Percentiles rank a stretch among this genome's conserved stretches.
Evolutionary conservation across 2,329 filamentous ascomycete species (phyloP).

Genomic region (Arthrobotrys megalospora): DNA sequence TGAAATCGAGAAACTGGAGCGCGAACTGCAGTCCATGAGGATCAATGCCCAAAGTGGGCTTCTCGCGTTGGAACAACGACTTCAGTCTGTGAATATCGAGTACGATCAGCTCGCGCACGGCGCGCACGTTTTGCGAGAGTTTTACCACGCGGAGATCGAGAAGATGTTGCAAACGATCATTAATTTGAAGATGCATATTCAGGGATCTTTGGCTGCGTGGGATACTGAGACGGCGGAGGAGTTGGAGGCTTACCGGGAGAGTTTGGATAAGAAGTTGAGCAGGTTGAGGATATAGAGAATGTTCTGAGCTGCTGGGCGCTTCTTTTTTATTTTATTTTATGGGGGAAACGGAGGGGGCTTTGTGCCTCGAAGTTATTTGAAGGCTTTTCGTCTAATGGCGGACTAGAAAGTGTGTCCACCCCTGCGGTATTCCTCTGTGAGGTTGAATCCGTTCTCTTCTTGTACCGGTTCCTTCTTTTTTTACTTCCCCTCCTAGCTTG

Average conservation of each 20-base stretch:
- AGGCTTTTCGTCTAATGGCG: too few species aligned
- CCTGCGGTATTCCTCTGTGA: constrained; percentile 1
- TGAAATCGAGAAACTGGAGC: constrained; percentile 99
- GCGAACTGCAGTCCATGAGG: constrained; percentile 94
- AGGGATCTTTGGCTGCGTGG: constrained; percentile 92
- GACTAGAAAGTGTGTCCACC: too few species aligned
- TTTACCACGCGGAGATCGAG: constrained; percentile 97
- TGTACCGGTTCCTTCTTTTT: constrained; percentile 7
- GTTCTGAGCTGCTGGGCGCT: not conserved
- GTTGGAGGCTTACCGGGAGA: constrained; percentile 80
- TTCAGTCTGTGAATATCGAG: constrained; percentile 98
- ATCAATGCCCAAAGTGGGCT: constrained; percentile 86
- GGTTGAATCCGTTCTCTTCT: constrained; percentile 4
- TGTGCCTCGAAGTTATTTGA: too few species aligned
- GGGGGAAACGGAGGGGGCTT: not conserved
- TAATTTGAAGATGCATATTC: constrained; percentile 97
- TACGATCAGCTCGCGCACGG: constrained; percentile 92
- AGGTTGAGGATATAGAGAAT: constrained; percentile 49
- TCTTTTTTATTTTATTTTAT: constrained; percentile 24
- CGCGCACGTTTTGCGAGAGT: constrained; percentile 88
- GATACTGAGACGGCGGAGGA: constrained; percentile 94
- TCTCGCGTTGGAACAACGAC: constrained; percentile 90
- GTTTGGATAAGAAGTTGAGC: constrained; percentile 65
- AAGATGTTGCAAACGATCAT: constrained; percentile 97
- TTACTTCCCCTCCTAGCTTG: not conserved